These are phyloP conservation scores for Alternaria panax DNA, from an alignment of 2,329 filamentous ascomycete species.

Conservation along the genomic window DNA sequence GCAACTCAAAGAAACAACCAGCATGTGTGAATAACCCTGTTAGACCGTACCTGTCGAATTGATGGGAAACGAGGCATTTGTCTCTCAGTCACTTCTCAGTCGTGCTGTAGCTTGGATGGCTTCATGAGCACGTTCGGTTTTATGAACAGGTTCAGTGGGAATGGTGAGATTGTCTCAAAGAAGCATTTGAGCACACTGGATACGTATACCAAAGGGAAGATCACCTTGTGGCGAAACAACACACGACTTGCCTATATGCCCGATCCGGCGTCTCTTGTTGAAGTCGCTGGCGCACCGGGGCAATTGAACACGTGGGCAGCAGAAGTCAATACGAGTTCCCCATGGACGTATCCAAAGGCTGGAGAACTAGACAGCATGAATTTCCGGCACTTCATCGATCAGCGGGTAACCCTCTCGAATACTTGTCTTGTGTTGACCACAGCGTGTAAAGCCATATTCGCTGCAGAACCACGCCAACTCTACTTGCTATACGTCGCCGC, in stretches of 20 bases:
- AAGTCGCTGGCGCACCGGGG: conserved; percentile 17
- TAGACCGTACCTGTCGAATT: too few relatives aligned
- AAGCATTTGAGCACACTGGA: background rate
- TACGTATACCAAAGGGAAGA: conserved; percentile 23
- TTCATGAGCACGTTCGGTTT: too few relatives aligned
- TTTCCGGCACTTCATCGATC: conserved; percentile 17
- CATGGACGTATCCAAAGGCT: conserved; percentile 24
- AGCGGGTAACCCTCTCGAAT: conserved; percentile 11
- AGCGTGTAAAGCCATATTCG: conserved; percentile 21
- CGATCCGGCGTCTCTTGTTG: conserved; percentile 17
- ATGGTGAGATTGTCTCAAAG: background rate
- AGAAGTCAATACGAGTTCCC: conserved; percentile 23
- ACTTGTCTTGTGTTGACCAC: conserved; percentile 18
- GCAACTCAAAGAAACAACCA: background rate
- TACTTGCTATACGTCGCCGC: conserved; percentile 28
- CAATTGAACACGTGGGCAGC: conserved; percentile 28
- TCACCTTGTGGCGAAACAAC: conserved; percentile 25
- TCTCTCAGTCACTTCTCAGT: background rate
- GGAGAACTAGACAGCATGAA: conserved; percentile 24
- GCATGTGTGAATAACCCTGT: background rate
- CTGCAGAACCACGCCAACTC: conserved; percentile 21
- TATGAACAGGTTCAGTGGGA: too few relatives aligned
- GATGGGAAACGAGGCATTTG: background rate
- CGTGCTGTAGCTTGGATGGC: too few relatives aligned
- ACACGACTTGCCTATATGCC: conserved; percentile 17